These are phyloP conservation scores for Larix kaempferi DNA, from an alignment of 75 land plant genomes.

Conservation along the genomic window DNA sequence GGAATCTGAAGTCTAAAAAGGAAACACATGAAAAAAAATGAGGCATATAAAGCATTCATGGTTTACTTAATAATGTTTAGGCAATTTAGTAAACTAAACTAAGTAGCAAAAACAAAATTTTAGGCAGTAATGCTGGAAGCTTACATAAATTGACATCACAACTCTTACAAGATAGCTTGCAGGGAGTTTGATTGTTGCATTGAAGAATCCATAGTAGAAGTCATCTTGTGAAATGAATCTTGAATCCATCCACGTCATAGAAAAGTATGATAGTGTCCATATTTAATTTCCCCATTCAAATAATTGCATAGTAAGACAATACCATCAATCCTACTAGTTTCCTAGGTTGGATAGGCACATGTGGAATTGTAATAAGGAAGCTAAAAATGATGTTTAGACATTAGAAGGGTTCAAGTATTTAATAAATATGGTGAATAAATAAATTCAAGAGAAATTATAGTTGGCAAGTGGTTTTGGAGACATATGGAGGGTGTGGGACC, in stretches of 20 bases:
- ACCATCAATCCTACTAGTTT: no score
- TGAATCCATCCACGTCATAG: slow-evolving; percentile 34
- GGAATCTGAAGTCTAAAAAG: slow-evolving; percentile 24
- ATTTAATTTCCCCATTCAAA: no score
- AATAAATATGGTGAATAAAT: no score
- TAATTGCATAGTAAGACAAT: no score
- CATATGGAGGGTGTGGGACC: no score
- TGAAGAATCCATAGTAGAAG: slow-evolving; percentile 66
- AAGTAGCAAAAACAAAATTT: background rate
- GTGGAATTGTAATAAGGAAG: no score
- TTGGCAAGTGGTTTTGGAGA: no score
- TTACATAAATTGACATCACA: slow-evolving; percentile 77
- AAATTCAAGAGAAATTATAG: no score
- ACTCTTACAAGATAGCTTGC: slow-evolving; percentile 57
- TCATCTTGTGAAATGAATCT: slow-evolving; percentile 56
- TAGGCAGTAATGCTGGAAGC: slow-evolving; percentile 8
- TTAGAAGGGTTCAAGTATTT: no score
- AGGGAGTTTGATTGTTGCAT: slow-evolving; percentile 68
- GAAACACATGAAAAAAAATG: background rate
- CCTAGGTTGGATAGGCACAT: no score
- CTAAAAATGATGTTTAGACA: no score
- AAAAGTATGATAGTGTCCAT: background rate
- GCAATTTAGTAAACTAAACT: background rate
- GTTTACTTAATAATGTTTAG: background rate
- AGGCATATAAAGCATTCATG: background rate